A percentile compares a stretch with the other conserved stretches of the same genome.
Conservation (phyloP, 1,139 yeast species). For the Taphrina confusa region DNA sequence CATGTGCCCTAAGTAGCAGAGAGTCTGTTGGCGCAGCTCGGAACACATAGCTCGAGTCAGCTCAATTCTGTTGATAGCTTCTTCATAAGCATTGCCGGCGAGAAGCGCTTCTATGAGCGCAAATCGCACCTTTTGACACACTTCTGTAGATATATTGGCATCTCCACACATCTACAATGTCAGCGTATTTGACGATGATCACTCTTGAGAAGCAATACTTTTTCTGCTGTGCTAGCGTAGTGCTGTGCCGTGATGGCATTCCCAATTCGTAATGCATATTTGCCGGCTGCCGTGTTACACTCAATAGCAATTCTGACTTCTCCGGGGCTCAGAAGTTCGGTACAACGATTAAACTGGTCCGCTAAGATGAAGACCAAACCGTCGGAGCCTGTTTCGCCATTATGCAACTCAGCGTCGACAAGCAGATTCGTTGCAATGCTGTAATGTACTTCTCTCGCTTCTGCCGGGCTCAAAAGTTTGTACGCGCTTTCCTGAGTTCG, state of each 20-base stretch:
- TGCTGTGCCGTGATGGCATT: not conserved
- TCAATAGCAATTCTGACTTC: not conserved
- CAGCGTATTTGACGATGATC: not conserved
- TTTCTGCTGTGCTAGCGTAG: not conserved
- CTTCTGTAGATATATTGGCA: too few species aligned
- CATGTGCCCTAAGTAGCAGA: not conserved
- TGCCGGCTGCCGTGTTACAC: conserved; percentile 8
- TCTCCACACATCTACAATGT: too few species aligned
- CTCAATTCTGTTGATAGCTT: not conserved
- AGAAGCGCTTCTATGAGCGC: not conserved
- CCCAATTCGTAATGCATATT: not conserved
- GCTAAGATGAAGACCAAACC: not conserved
- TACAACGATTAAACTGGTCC: conserved; percentile 3
- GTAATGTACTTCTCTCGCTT: not conserved
- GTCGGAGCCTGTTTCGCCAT: not conserved
- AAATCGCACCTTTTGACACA: not conserved
- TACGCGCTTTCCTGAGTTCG: conserved; percentile 15
- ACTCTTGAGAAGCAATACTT: not conserved
- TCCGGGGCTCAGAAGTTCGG: not conserved
- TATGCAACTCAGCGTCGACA: not conserved
- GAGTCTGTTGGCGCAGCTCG: not conserved
- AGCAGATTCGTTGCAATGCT: conserved; percentile 3
- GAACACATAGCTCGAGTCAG: not conserved
- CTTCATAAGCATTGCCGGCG: not conserved
- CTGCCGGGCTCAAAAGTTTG: not conserved